Conservation (phyloP, 2,329 filamentous ascomycete species). For the Knoxdaviesia capensis region DNA sequence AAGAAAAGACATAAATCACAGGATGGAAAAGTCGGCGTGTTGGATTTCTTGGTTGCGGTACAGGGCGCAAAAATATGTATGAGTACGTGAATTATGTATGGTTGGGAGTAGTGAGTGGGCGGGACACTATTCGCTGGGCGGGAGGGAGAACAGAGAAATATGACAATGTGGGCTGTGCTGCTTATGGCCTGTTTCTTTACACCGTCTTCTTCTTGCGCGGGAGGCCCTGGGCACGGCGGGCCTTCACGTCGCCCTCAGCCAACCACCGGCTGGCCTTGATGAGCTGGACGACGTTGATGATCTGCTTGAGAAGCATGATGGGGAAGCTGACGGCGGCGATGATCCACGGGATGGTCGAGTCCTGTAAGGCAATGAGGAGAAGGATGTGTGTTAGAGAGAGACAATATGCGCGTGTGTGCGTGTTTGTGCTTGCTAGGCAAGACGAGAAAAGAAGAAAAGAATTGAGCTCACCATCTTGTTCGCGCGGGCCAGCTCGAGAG, state of each 20-base stretch:
- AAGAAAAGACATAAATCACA: constrained; percentile 1
- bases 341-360: constrained; percentile 46
- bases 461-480: background rate
- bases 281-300: constrained; percentile 85
- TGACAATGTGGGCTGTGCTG: background rate
- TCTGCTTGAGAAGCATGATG: constrained; percentile 79
- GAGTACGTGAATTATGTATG: too few species aligned
- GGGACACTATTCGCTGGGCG: too few species aligned
- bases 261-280: constrained; percentile 85
- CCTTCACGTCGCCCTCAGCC: constrained; percentile 68
- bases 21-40: background rate
- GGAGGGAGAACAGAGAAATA: background rate
- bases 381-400: too few species aligned
- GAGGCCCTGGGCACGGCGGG: constrained; percentile 33
- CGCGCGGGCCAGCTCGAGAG: constrained; percentile 74
- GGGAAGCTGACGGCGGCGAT: constrained; percentile 64
- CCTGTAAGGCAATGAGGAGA: constrained; percentile 9
- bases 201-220: constrained; percentile 20
- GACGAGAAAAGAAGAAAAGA: background rate
- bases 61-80: too few species aligned
- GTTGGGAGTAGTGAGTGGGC: too few species aligned
- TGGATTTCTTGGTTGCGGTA: too few species aligned
- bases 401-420: too few species aligned
- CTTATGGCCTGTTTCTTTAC: too few species aligned
- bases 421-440: too few species aligned